Conservation (phyloP, 805 yeast genomes). For the Wickerhamiella cacticola region DNA sequence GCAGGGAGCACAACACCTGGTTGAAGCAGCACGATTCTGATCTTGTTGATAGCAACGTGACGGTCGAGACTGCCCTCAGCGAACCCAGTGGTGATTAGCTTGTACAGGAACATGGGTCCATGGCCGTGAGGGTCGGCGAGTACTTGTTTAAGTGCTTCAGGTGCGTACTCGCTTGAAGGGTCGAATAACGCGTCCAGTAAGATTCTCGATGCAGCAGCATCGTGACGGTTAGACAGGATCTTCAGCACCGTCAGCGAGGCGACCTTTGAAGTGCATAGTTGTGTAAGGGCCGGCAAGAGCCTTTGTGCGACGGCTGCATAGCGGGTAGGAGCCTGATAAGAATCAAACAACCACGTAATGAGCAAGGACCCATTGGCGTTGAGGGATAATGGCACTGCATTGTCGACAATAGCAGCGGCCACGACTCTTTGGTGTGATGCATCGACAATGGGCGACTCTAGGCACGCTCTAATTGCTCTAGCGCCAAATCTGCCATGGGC, state of each 20-base stretch:
- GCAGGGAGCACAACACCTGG: constrained; percentile 43
- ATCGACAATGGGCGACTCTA: constrained; percentile 63
- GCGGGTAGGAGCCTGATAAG: constrained; percentile 44
- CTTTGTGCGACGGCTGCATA: constrained; percentile 52
- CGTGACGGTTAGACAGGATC: constrained; percentile 55
- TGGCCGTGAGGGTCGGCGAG: constrained; percentile 49
- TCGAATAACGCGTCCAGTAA: constrained; percentile 53
- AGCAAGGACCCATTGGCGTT: constrained; percentile 81
- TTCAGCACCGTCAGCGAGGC: constrained; percentile 76
- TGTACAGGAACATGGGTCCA: constrained; percentile 68
- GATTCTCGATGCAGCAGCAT: constrained; percentile 45
- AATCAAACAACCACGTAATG: constrained; percentile 89
- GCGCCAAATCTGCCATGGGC: constrained; percentile 90
- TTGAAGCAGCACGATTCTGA: constrained; percentile 49
- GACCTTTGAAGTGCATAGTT: constrained; percentile 64
- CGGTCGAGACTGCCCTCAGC: constrained; percentile 42
- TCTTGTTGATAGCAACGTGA: constrained; percentile 46
- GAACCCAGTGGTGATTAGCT: constrained; percentile 62
- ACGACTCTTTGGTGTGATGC: constrained; percentile 58
- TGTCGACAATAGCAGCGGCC: constrained; percentile 63
- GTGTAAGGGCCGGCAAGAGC: constrained; percentile 48
- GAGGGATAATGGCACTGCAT: constrained; percentile 65
- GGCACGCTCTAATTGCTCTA: constrained; percentile 83
- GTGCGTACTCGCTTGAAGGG: constrained; percentile 28
- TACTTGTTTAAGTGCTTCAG: constrained; percentile 43